Conservation (phyloP, 2,329 filamentous ascomycete genomes). For the Metarhizium humberi region DNA sequence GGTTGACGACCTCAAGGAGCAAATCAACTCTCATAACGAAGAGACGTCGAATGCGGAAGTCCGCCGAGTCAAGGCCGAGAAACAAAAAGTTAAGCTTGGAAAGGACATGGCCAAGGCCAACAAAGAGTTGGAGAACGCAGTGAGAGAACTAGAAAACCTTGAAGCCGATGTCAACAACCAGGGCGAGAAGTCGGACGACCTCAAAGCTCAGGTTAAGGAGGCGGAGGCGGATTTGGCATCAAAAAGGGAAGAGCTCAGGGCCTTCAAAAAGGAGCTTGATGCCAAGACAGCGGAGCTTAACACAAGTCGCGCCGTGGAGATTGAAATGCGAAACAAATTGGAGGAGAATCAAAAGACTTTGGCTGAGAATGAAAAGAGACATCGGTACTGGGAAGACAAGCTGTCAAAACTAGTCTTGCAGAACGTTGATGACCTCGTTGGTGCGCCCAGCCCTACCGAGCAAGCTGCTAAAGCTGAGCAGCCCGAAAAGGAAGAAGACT, state of each 20-base stretch:
- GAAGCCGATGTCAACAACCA: slow-evolving; percentile 73
- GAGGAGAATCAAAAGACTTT: slow-evolving; percentile 92
- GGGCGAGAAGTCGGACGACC: slow-evolving; percentile 62
- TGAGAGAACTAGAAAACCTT: slow-evolving; percentile 65
- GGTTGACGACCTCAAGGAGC: slow-evolving; percentile 80
- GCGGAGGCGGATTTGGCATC: slow-evolving; percentile 68
- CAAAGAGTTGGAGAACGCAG: slow-evolving; percentile 66
- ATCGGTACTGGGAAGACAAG: slow-evolving; percentile 85
- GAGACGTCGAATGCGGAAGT: slow-evolving; percentile 81
- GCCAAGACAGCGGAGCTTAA: slow-evolving; percentile 80
- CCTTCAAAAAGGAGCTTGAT: slow-evolving; percentile 78
- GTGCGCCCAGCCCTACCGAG: slow-evolving; percentile 20
- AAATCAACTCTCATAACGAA: slow-evolving; percentile 72
- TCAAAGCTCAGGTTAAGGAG: slow-evolving; percentile 66
- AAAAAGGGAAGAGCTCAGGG: slow-evolving; percentile 72
- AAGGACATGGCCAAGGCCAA: slow-evolving; percentile 72
- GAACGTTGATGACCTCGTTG: slow-evolving; percentile 61
- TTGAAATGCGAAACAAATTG: slow-evolving; percentile 97
- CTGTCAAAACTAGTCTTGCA: slow-evolving; percentile 74
- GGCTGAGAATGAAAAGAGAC: slow-evolving; percentile 73
- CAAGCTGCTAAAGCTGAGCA: slow-evolving; percentile 14
- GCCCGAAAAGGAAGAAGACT: slow-evolving; percentile 15
- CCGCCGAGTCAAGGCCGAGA: slow-evolving; percentile 84
- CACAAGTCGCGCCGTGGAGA: slow-evolving; percentile 78
- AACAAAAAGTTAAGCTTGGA: slow-evolving; percentile 78